These are phyloP conservation scores for Scheffersomyces parashehatae DNA, from an alignment of 1,139 yeast genomes.

Conservation along the genomic window DNA sequence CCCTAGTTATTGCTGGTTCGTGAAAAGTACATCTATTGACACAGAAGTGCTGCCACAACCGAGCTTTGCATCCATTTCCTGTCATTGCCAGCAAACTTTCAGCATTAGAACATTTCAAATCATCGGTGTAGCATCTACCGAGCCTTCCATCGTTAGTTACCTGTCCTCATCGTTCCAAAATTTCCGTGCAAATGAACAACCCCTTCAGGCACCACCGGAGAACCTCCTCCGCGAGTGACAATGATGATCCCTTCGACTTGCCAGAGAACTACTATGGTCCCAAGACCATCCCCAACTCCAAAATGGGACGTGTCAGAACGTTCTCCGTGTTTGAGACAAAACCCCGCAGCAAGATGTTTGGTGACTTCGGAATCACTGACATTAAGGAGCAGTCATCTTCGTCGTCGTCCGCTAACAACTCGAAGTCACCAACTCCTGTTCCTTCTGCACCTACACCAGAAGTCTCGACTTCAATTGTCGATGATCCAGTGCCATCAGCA, in stretches of 20 bases:
- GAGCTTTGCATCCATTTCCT: no score
- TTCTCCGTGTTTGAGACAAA: constrained; percentile 43
- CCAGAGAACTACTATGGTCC: constrained; percentile 77
- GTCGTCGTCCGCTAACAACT: constrained; percentile 6
- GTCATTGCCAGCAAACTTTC: no score
- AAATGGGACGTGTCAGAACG: constrained; percentile 51
- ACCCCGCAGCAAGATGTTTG: constrained; percentile 10
- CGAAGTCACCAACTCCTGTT: constrained; percentile 11
- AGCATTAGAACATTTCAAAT: no score
- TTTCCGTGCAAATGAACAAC: not conserved
- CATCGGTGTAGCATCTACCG: no score
- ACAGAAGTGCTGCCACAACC: no score
- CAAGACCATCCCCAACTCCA: constrained; percentile 51
- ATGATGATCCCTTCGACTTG: constrained; percentile 62
- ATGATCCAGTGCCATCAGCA: constrained; percentile 1
- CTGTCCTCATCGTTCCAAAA: no score
- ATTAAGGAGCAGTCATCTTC: constrained; percentile 1
- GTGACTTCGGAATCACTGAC: constrained; percentile 8
- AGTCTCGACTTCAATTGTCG: constrained; percentile 3
- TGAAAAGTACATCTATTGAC: no score
- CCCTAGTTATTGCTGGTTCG: no score
- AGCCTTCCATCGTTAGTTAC: no score
- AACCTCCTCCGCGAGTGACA: constrained; percentile 37
- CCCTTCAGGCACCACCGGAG: constrained; percentile 10
- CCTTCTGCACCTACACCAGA: not conserved